These are phyloP conservation scores for Talaromyces islandicus DNA, from an alignment of 2,329 filamentous ascomycete genomes.

Conservation along the genomic window DNA sequence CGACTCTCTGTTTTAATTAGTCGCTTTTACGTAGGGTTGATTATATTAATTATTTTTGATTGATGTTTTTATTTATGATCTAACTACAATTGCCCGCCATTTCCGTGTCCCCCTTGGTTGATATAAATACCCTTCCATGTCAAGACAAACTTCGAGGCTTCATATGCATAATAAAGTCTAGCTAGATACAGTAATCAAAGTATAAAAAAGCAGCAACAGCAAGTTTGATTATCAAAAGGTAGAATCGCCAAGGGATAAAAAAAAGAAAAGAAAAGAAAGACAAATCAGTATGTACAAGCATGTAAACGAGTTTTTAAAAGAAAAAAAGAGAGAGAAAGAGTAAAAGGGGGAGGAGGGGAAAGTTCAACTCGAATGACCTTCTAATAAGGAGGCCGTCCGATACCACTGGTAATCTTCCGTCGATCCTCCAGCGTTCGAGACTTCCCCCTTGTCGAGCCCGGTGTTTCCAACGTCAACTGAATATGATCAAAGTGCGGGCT, in stretches of 20 bases:
- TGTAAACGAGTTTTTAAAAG: not conserved
- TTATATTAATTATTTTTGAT: not conserved
- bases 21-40: too few species aligned
- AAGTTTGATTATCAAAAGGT: not conserved
- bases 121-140: not conserved
- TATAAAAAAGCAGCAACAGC: not conserved
- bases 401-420: constrained; percentile 10
- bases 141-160: not conserved
- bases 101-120: not conserved
- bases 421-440: not conserved
- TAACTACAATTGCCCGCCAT: not conserved
- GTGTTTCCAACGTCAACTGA: not conserved
- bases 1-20: too few species aligned
- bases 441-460: not conserved
- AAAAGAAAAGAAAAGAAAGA: too few species aligned
- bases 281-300: not conserved
- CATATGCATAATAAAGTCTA: not conserved
- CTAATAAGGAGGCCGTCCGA: constrained; percentile 20
- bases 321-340: not conserved
- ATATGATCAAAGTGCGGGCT: constrained; percentile 5
- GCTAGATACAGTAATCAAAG: not conserved
- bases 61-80: not conserved
- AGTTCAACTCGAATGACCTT: not conserved
- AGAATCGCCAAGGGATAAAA: not conserved
- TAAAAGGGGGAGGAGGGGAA: not conserved